Base-by-base conservation (phyloP, 108 stramenopile species). In the Cylindrotheca fusiformis region DNA sequence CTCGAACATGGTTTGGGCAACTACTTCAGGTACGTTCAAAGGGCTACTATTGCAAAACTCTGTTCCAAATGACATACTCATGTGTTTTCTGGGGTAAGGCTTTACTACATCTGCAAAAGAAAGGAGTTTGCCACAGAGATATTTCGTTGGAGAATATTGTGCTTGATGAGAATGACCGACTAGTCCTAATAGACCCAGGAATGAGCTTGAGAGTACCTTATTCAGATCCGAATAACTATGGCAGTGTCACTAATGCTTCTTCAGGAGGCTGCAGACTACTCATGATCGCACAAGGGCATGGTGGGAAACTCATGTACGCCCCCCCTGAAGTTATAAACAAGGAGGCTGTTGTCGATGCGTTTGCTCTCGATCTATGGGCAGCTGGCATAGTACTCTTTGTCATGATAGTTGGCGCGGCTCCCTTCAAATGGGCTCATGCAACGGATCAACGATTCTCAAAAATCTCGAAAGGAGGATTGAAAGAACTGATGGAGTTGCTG, bases 321-420 rank as follows among this genome's bases (percentile, higher is more conserved):
- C 72, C 90, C 6, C 96, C 96, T 2, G 94, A 95, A 60, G 69
- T 97, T 12, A 60, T 91, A 4, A 45, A 60, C 17, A 74, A 67
- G 46, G 12, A 55, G 14, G 59, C 68, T 14, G 52, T 52, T 6
- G 84, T 91, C 32, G 86, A 96, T 58, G 87, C 89, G 20, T 91
- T 90, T 46, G 84, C 93, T 8, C 65, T 83, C 3, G 95, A 96
- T 59, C 55, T 96, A 27, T 96, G 95, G 95, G 83, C 93, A 0
- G 68, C 64, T 21, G 95, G 93, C 0, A 74, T 94, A 17, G 77
- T 94, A 50, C 58, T 93, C 24, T 96, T 93, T 57, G 75, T 91
- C 1, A 75, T 90, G 79, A 48, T 89, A 4, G 84, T 85, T 24
- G 94, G 91, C 6, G 60, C 72, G 33, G 83, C 80, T 22, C 86